phyloP scores from a whole-genome alignment of 1,139 yeast species.

The Pichia sp. region DNA sequence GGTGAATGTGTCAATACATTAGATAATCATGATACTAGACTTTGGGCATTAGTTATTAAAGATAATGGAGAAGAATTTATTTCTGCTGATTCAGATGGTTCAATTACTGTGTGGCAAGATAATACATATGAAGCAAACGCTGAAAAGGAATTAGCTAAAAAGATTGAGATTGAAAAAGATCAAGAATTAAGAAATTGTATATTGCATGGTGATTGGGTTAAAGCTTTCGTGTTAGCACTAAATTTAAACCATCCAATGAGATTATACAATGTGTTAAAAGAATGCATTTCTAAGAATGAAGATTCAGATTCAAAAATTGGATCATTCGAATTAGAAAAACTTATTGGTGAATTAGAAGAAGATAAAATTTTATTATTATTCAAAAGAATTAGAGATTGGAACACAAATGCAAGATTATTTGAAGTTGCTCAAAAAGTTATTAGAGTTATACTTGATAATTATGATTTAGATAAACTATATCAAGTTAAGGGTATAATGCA shows the following conservation, averaged over 20 bases:
- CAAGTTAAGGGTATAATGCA: conserved; percentile 63
- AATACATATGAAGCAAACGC: conserved; percentile 63
- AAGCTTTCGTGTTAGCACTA: conserved; percentile 81
- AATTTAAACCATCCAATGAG: conserved; percentile 84
- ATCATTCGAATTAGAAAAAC: conserved; percentile 54
- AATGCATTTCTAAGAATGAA: conserved; percentile 42
- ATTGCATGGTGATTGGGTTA: conserved; percentile 69
- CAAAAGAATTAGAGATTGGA: conserved; percentile 88
- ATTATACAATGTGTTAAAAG: conserved; percentile 61
- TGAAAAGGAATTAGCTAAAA: conserved; percentile 43
- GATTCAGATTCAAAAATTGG: conserved; percentile 50
- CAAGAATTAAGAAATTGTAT: conserved; percentile 76
- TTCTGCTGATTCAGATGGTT: conserved; percentile 94
- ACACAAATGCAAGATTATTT: conserved; percentile 77
- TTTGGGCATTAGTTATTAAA: conserved; percentile 77
- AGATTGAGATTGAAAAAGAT: conserved; percentile 70
- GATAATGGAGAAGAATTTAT: conserved; percentile 65
- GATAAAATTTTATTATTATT: conserved; percentile 58
- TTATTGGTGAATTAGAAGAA: conserved; percentile 51
- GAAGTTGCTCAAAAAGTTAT: conserved; percentile 74
- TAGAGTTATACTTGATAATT: conserved; percentile 52
- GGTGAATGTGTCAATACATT: conserved; percentile 79
- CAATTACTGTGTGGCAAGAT: conserved; percentile 82
- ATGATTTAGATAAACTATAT: conserved; percentile 48
- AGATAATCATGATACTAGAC: conserved; percentile 88